Evolutionary conservation across 108 stramenopile genomes (phyloP), one percentile per base, ranked within the genome.

Genomic region (Skeletonema tropicum): DNA sequence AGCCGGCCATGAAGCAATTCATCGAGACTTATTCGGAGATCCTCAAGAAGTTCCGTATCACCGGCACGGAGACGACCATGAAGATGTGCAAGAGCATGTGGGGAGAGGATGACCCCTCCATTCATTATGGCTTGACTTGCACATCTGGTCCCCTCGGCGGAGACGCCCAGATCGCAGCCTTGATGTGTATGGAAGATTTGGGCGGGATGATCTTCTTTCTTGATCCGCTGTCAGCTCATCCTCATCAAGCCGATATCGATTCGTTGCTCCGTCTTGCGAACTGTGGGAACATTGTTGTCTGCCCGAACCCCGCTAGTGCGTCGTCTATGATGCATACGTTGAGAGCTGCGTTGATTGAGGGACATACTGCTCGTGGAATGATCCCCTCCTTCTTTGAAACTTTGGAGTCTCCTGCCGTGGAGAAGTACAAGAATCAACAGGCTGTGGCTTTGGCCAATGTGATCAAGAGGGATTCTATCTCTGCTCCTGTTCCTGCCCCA

Each of bases 201-300:
- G 79, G 79, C 36, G 79, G 68, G 1, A 33, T 75, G 8, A 52
- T 80, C 45, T 80, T 80, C 79, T 80, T 80, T 42, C 25, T 64
- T 5, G 79, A 80, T 70, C 79, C 79, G 26, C 66, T 80, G 33
- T 68, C 58, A 14, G 60, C 79, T 23, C 79, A 80, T 69, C 79
- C 79, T 4, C 79, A 80, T 38, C 60, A 61, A 52, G 67, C 74
- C 23, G 79, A 80, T 64, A 80, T 80, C 17, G 79, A 80, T n/a
- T 80, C 68, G 9, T 69, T 80, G 73, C 68, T 80, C 21, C 74
- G 79, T 17, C 48, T 70, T 60, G 39, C 61, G 3, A 70, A 75
- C 60, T 74, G 74, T 32, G 64, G 62, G 25, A 80, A 80, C 49
- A 55, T 74, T 17, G 57, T 80, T 26, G 58, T 80, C 29, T 68